Conservation (phyloP, 2,329 filamentous ascomycete species). For the Malbranchea zuffiana region DNA sequence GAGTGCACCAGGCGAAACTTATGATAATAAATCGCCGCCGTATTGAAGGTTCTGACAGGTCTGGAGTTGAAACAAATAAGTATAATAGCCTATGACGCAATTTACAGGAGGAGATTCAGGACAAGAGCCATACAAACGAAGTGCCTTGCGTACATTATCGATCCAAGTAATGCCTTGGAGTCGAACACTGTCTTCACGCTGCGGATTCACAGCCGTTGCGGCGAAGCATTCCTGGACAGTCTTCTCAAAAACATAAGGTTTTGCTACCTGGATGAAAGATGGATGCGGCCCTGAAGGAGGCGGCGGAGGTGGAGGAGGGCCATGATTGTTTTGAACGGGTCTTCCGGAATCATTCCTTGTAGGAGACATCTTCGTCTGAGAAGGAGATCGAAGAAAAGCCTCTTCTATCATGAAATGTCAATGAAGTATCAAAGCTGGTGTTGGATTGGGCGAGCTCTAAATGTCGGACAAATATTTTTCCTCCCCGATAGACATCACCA, state of each 20-base stretch:
- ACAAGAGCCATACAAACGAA: conserved; percentile 58
- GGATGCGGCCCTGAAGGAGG: conserved; percentile 44
- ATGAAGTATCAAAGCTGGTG: too few species aligned
- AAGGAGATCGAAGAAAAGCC: not conserved
- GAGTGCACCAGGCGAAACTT: conserved; percentile 78
- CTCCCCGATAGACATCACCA: too few species aligned
- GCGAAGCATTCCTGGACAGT: conserved; percentile 63
- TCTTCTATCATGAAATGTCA: too few species aligned
- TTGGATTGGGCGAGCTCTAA: too few species aligned
- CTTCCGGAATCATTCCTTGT: conserved; percentile 9
- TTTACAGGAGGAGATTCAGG: conserved; percentile 2
- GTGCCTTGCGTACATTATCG: conserved; percentile 64
- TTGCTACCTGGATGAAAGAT: conserved; percentile 53
- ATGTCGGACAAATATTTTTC: too few species aligned
- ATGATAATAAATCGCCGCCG: conserved; percentile 86
- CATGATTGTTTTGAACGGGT: conserved; percentile 39
- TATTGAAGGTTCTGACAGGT: conserved; percentile 83
- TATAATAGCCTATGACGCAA: not conserved
- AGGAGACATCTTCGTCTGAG: conserved; percentile 9
- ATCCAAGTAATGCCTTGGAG: conserved; percentile 84
- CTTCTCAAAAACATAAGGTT: conserved; percentile 74
- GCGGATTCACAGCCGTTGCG: conserved; percentile 58
- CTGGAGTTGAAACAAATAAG: too few species aligned
- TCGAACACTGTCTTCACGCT: conserved; percentile 68
- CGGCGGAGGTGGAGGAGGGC: conserved; percentile 44